These are phyloP conservation scores for Nicotiana knightiana DNA, from an alignment of 257 asterid genomes.

Conservation along the genomic window DNA sequence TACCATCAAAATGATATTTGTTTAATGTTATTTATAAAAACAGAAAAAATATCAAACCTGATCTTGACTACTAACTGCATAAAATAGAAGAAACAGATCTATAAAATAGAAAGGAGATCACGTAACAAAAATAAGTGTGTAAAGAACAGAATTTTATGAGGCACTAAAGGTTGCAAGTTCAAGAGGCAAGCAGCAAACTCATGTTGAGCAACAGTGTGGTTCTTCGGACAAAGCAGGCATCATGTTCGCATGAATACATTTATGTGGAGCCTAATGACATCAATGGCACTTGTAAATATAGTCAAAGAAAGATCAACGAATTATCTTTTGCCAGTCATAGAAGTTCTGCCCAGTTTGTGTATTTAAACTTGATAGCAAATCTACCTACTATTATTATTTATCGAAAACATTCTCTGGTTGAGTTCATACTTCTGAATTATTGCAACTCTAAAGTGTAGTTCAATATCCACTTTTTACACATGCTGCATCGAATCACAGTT, in stretches of 20 bases:
- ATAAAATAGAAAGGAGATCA: background rate
- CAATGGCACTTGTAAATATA: background rate
- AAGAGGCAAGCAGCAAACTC: background rate
- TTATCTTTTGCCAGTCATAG: background rate
- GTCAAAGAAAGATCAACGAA: conserved; percentile 1
- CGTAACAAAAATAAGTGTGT: background rate
- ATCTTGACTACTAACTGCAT: background rate
- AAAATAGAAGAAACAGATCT: background rate
- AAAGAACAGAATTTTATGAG: background rate
- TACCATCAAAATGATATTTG: background rate
- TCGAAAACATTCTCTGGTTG: background rate
- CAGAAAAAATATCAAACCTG: background rate
- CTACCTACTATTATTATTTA: background rate
- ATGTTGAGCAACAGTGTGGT: background rate
- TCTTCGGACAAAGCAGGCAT: background rate
- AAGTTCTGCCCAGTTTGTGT: background rate
- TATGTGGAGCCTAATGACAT: background rate
- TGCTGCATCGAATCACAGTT: background rate
- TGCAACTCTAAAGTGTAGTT: background rate
- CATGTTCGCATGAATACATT: background rate
- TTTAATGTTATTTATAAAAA: background rate
- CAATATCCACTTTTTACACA: background rate
- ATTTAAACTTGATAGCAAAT: background rate
- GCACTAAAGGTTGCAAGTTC: background rate
- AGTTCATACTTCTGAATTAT: background rate